Percentiles rank a stretch among this genome's conserved stretches.
Evolutionary conservation across 805 yeast species (phyloP).

Genomic region (Ogataea trehaloabstinens): DNA sequence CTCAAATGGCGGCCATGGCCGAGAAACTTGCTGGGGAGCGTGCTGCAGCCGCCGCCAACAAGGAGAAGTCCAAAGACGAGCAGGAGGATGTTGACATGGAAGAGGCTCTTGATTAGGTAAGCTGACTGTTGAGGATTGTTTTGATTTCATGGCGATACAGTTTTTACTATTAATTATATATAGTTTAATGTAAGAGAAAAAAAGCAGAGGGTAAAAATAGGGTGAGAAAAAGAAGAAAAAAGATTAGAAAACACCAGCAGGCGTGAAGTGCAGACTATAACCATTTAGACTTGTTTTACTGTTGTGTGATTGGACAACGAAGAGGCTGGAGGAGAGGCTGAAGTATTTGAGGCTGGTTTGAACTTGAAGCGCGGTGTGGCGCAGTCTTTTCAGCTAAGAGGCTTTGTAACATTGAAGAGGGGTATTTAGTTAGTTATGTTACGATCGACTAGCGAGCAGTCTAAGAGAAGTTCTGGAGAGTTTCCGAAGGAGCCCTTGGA

Average conservation of each 20-base stretch:
- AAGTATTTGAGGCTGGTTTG: background rate
- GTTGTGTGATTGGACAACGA: no score
- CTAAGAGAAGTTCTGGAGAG: background rate
- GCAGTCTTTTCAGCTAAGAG: no score
- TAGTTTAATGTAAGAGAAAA: background rate
- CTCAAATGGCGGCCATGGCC: slow-evolving; percentile 77
- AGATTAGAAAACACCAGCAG: background rate
- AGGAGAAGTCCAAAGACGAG: slow-evolving; percentile 26
- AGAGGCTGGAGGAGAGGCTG: no score
- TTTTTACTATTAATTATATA: background rate
- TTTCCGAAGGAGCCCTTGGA: slow-evolving; percentile 4
- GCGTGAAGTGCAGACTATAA: no score
- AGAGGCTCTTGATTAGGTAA: slow-evolving; percentile 22
- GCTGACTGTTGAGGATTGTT: no score
- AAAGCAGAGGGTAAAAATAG: no score
- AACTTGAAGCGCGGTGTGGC: background rate
- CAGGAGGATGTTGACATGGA: slow-evolving; percentile 39
- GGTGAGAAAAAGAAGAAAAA: background rate
- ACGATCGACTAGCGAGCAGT: background rate
- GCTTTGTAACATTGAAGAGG: background rate
- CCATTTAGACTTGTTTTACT: no score
- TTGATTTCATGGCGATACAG: background rate
- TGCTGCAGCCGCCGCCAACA: slow-evolving; percentile 42
- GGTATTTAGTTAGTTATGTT: background rate
- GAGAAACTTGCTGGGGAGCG: slow-evolving; percentile 80